These are phyloP conservation scores for Penicillium robsamsonii DNA, from an alignment of 495 filamentous ascomycete genomes.

Conservation along the genomic window DNA sequence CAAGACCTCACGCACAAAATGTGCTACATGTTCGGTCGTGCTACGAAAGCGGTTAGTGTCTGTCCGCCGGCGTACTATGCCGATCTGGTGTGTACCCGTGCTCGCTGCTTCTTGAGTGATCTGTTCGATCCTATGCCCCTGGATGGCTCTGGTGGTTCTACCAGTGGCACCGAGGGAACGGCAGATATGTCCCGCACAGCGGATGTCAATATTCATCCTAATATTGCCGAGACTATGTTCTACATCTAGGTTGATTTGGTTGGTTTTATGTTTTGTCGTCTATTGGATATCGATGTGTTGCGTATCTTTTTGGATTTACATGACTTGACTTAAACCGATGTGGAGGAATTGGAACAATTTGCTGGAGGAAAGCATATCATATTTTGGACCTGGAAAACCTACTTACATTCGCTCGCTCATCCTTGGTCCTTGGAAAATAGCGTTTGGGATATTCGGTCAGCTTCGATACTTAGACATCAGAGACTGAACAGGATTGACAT, in stretches of 20 bases:
- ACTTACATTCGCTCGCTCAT: background rate
- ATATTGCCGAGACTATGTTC: slow-evolving; percentile 66
- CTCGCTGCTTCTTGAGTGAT: slow-evolving; percentile 61
- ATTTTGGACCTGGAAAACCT: background rate
- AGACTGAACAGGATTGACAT: background rate
- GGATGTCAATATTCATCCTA: slow-evolving; percentile 44
- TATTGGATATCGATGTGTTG: background rate
- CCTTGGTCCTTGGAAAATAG: background rate
- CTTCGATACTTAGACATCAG: background rate
- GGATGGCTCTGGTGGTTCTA: slow-evolving; percentile 26
- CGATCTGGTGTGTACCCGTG: slow-evolving; percentile 70
- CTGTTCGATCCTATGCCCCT: slow-evolving; percentile 41
- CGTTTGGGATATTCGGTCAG: background rate
- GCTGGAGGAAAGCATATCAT: background rate
- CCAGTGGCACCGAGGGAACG: slow-evolving; percentile 17
- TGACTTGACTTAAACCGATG: slow-evolving; percentile 1
- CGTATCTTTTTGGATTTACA: background rate
- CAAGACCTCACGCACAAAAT: slow-evolving; percentile 69
- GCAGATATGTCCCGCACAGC: background rate
- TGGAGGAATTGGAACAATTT: slow-evolving; percentile 1
- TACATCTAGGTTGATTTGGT: slow-evolving; percentile 56
- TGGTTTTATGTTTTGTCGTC: background rate
- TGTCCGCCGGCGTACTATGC: slow-evolving; percentile 84
- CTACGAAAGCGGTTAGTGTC: slow-evolving; percentile 75
- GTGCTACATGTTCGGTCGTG: slow-evolving; percentile 76